Evolutionary conservation across 2,329 filamentous ascomycete species (phyloP), one percentile per base, ranked within the genome.

Genomic region (Aspergillus ibericus): DNA sequence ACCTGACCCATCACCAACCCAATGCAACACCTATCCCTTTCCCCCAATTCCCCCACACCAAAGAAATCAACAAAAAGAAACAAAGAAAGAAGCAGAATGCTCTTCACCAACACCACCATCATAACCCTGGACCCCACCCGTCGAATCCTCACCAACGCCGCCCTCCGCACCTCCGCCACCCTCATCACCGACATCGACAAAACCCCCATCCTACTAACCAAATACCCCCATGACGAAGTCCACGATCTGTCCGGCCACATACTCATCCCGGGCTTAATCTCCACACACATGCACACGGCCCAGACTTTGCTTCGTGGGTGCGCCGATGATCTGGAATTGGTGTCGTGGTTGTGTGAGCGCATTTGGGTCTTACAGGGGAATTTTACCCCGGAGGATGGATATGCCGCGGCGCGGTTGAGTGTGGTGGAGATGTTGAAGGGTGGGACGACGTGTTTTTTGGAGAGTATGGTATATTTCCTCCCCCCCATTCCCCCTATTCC

Each of bases 31-130:
- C n/a, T n/a, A 7, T 9, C 27, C 5, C 27, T 2, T 29, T n/a
- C n/a, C 27, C 8, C 27, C 5, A 29, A 8, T 2, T 9, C 27
- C 27, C 8, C 27, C n/a, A n/a, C n/a, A n/a, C n/a, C n/a, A n/a
- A n/a, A n/a, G n/a, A 29, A 29, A 29, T 9, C 27, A 29, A 7
- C 27, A 9, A 3, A 32, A 10, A 10, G 12, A 32, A 32, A 10
- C 3, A 32, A 47, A 27, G 2, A 20, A 29, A 36, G 34, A 16
- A 46, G 12, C 6, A 53, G 48, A 50, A 78, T 77, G 68, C 70
- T 84, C 3, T 81, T 82, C 63, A 77, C 72, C 2, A 71, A 82
- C 63, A 80, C 77, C n/a, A 83, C 81, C 4, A 79, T 84, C 59
- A 76, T 84, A 59, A 83, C 82, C 0, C 72, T 84, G 63, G 80